These are phyloP conservation scores for Paraphaeosphaeria sporulosa DNA, from an alignment of 2,329 filamentous ascomycete genomes.

Conservation along the genomic window DNA sequence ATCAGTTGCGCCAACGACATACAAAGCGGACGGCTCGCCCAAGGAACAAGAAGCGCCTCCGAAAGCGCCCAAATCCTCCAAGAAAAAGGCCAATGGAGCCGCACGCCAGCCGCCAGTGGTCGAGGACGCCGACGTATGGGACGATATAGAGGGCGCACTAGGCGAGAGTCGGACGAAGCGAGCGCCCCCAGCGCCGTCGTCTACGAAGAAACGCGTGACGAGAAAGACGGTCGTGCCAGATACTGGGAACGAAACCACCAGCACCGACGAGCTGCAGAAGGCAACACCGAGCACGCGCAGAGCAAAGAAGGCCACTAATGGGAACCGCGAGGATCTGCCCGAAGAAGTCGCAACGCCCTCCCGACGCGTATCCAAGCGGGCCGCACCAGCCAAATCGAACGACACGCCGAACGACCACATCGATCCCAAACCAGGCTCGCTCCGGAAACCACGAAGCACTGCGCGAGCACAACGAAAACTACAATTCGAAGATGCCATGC, in stretches of 20 bases:
- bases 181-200: slow-evolving; percentile 6
- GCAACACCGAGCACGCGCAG: slow-evolving; percentile 28
- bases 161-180: slow-evolving; percentile 28
- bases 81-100: background rate
- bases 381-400: slow-evolving; percentile 19
- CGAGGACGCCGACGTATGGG: slow-evolving; percentile 48
- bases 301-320: slow-evolving; percentile 26
- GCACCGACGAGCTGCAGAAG: slow-evolving; percentile 24
- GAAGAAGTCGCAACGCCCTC: slow-evolving; percentile 22
- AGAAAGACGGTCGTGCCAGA: slow-evolving; percentile 6
- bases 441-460: slow-evolving; percentile 18
- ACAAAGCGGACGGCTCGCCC: slow-evolving; percentile 22
- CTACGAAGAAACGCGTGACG: slow-evolving; percentile 16
- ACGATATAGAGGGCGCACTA: slow-evolving; percentile 54
- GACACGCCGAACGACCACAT: slow-evolving; percentile 10
- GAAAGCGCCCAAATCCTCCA: slow-evolving; percentile 23
- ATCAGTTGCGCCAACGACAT: slow-evolving; percentile 25
- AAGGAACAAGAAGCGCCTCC: slow-evolving; percentile 15
- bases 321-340: slow-evolving; percentile 29
- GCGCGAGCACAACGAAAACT: slow-evolving; percentile 16
- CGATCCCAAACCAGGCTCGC: slow-evolving; percentile 16
- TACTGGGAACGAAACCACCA: slow-evolving; percentile 5
- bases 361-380: slow-evolving; percentile 18
- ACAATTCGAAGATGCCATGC: slow-evolving; percentile 20
- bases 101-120: slow-evolving; percentile 15